Evolutionary conservation across 768 basidiomycete genomes (phyloP).

Genomic region (Suillus occidentalis): DNA sequence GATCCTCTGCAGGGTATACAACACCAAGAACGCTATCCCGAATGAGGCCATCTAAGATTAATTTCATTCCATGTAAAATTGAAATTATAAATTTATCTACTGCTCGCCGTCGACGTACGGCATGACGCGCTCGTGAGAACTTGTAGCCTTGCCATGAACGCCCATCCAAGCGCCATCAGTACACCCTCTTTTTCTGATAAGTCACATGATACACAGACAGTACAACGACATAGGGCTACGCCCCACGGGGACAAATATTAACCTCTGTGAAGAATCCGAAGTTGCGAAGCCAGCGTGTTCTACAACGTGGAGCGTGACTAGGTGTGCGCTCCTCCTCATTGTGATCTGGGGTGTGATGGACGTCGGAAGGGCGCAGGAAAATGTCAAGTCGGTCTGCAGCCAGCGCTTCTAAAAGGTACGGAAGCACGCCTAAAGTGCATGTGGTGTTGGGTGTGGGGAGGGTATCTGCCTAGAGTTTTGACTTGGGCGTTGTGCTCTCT

Average conservation of each 20-base stretch:
- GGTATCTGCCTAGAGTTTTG: not conserved
- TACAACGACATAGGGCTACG: not conserved
- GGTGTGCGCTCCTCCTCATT: too few relatives aligned
- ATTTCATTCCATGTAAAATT: conserved; percentile 1
- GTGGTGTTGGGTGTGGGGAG: not conserved
- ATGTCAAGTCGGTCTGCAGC: not conserved
- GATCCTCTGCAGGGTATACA: too few relatives aligned
- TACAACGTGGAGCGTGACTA: too few relatives aligned
- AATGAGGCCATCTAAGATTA: not conserved
- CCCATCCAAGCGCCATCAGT: too few relatives aligned
- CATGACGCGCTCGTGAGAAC: not conserved
- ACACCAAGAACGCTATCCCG: too few relatives aligned
- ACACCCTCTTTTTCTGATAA: too few relatives aligned
- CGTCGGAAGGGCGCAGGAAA: not conserved
- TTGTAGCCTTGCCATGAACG: too few relatives aligned
- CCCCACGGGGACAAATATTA: conserved; percentile 1
- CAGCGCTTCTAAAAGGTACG: not conserved
- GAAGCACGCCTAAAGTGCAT: not conserved
- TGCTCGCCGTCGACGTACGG: not conserved
- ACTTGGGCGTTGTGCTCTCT: too few relatives aligned
- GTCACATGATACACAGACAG: too few relatives aligned
- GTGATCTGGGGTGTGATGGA: too few relatives aligned
- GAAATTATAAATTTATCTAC: not conserved
- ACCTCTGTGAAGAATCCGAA: not conserved
- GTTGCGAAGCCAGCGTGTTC: not conserved